Evolutionary conservation across 2,329 filamentous ascomycete genomes (phyloP), one percentile per base, ranked within the genome.

Genomic region (Cladophialophora chaetospira): DNA sequence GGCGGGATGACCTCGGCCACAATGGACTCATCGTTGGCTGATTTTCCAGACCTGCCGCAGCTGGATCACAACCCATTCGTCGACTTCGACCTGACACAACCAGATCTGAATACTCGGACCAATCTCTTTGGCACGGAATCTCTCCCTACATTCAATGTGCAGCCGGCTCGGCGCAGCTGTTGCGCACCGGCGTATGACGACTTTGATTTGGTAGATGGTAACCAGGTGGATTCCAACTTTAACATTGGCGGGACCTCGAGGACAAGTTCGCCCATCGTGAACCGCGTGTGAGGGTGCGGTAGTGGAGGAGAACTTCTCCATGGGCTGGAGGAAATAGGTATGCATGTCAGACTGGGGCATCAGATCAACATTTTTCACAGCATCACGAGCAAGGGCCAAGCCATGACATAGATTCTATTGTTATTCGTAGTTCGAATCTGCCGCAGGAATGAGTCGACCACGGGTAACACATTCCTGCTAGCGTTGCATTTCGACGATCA

Each of bases 41-140:
- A 19, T 17, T 57, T 57, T 19, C 29, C 49, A 5, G 33, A 33
- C 5, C 26, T 50, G 13, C 25, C 54, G 17, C 45, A 28, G 36
- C 49, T 47, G 23, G 50, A 48, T n/a, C 19, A 45, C 11, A 36
- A 51, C 19, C 5, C 25, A n/a, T 60, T 46, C 11, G 19, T 48
- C n/a, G 29, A 33, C 33, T 51, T 57, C 19, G 49, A 53, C 17
- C 17, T 8, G 11, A 23, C 38, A 17, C 47, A 53, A 25, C 23
- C 26, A 5, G 29, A 52, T 23, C 31, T 19, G 17, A 38, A 47
- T 15, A 31, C 15, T 40, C 13, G 15, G 36, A 11, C 36, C 9
- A 21, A 10, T 5, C 17, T 28, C 5, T 42, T 28, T 23, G 23
- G 8, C 40, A 11, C 35, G 44, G 17, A 50, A 13, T 13, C 48